Evolutionary conservation across 1,139 yeast species (phyloP).

Genomic region (Taphrina populina): DNA sequence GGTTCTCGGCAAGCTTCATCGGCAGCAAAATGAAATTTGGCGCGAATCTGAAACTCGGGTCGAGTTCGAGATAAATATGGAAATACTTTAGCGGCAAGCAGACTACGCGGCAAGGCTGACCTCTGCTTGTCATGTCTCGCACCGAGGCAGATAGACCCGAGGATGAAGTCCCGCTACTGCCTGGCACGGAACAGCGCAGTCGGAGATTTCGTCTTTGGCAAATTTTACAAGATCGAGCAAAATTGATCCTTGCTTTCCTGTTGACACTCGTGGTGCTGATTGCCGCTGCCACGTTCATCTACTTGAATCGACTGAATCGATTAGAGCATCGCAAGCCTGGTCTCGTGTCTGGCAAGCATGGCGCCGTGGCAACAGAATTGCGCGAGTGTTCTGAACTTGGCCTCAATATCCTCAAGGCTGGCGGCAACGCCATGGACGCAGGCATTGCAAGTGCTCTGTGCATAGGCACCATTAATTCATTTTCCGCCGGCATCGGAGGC

Average conservation of each 20-base stretch:
- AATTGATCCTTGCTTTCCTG: conserved; percentile 1
- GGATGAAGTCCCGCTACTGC: conserved; percentile 15
- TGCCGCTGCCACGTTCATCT: not conserved
- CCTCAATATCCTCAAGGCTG: conserved; percentile 53
- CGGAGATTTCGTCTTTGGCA: not conserved
- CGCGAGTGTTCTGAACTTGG: conserved; percentile 72
- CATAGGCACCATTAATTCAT: conserved; percentile 78
- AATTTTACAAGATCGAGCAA: not conserved
- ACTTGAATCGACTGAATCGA: not conserved
- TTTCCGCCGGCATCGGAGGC: conserved; percentile 85
- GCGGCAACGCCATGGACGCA: conserved; percentile 90
- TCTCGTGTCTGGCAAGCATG: conserved; percentile 63
- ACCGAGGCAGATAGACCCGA: not conserved
- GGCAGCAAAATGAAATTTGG: no score
- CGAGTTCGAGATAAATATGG: not conserved
- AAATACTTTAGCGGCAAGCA: not conserved
- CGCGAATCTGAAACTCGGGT: no score
- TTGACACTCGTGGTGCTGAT: not conserved
- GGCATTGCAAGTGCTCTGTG: conserved; percentile 87
- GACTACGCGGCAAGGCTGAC: not conserved
- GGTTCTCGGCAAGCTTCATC: not conserved
- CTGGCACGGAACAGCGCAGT: not conserved
- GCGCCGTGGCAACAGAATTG: conserved; percentile 77
- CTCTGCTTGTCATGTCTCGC: not conserved
- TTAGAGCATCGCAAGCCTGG: not conserved